A percentile compares a stretch with the other conserved stretches of the same genome.
Conservation (phyloP, 129 eudicot genomes). For the Deinandra increscens region DNA sequence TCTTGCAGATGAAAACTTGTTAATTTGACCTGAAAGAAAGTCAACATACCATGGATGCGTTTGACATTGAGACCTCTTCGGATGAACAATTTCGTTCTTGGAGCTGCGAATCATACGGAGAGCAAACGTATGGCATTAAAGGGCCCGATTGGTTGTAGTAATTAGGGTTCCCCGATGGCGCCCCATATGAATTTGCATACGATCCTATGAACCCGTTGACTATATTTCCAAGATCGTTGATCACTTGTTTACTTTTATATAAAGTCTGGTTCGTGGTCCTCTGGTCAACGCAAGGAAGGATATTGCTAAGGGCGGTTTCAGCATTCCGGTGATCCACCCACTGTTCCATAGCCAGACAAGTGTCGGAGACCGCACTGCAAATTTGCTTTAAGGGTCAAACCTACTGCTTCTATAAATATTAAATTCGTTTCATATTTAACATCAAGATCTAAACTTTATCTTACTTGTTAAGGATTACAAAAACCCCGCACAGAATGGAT, state of each 20-base stretch:
- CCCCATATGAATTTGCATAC: slow-evolving; percentile 64
- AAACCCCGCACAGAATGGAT: slow-evolving; percentile 83
- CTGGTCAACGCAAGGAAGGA: slow-evolving; percentile 92
- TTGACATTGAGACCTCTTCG: slow-evolving; percentile 63
- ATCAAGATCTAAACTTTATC: slow-evolving; percentile 23
- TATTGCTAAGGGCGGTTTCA: slow-evolving; percentile 93
- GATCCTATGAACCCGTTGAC: slow-evolving; percentile 69
- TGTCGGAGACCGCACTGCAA: slow-evolving; percentile 74
- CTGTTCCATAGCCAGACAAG: slow-evolving; percentile 90
- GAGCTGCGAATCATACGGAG: slow-evolving; percentile 68
- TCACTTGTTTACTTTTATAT: slow-evolving; percentile 75
- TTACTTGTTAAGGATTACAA: slow-evolving; percentile 83
- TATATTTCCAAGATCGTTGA: slow-evolving; percentile 50
- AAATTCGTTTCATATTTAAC: not conserved
- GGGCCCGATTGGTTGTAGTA: slow-evolving; percentile 93
- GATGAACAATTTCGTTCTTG: slow-evolving; percentile 65
- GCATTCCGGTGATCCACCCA: slow-evolving; percentile 92
- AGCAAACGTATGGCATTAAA: slow-evolving; percentile 70
- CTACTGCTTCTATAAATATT: not conserved
- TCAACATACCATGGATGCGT: slow-evolving; percentile 68
- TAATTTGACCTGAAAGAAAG: not conserved
- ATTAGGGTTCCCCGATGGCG: slow-evolving; percentile 38
- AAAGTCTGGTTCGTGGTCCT: slow-evolving; percentile 76
- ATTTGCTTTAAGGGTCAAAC: slow-evolving; percentile 4
- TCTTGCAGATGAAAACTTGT: not conserved